Base-by-base conservation (phyloP, 768 basidiomycete species). In the Russula dissimulans region DNA sequence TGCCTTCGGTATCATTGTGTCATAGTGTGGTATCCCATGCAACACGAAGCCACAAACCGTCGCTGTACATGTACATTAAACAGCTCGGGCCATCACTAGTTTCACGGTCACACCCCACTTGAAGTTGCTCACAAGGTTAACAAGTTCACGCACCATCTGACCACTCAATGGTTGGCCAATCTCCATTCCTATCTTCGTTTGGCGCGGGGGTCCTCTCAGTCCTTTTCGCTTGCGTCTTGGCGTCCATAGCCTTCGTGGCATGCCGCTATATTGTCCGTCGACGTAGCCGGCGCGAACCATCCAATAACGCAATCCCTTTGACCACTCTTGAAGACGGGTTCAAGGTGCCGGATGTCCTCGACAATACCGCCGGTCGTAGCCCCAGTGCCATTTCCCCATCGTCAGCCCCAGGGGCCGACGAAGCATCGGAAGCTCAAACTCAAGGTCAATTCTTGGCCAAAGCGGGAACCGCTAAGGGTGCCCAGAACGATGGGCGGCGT, bases 321-420 rank as follows among this genome's bases (percentile, higher is more conserved):
- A 57, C 56, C 5, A 29, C 32, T 43, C 56, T 57, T 17, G 61
- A 62, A 18, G 56, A 62, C 26, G 61, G 61, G n/a, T 18, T 18
- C 9, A 8, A 22, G n/a, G 34, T 26, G n/a, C 15, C 39, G 26
- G 34, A 18, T 11, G 10, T 36, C 9, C 45, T 52, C 18, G 56
- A 53, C 18, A 32, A 47, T 43, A 47, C 56, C 14, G 47, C 56
- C 14, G 47, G n/a, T 42, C 56, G 61, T 39, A 41, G 61, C 34
- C 56, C 56, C 51, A 62, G 61, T 62, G 39, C 39, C 31, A 36
- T 43, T 31, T 48, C 41, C 22, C 50, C 61, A 42, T 29, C 15
- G 38, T 47, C 44, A 51, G 49, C 29, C 7, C 43, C 18, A 26
- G 32, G 29, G 14, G 50, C 39, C 29, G 50, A 52, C 29, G 45